Base-by-base conservation (phyloP, 148 eudicot genomes). In the Persicaria tinctoria region DNA sequence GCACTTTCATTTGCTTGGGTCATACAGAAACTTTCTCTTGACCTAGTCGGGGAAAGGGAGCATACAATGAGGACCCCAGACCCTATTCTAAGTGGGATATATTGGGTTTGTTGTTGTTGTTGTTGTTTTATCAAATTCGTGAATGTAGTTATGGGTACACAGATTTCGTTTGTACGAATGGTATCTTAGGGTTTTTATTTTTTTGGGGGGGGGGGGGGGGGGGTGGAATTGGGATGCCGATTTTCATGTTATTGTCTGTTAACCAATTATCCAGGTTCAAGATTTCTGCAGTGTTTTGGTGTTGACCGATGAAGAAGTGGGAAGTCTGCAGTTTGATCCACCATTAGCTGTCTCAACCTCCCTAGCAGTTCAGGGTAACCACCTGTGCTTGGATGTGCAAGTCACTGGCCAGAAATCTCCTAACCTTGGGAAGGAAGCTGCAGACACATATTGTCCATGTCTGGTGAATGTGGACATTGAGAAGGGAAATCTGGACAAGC, bases 391-490 rank as follows among this genome's bases (percentile, higher is more conserved):
- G 76, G 86, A 81, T 69, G 79, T 76, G 17, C 76, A 77, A 57
- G 76, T 78, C 38, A 82, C 73, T 47, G 68, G 85, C 51, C 84
- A 84, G 63, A 81, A 84, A 53, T 41, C 71, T 45, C 71, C 70
- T 72, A 78, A 76, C 32, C 38, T 75, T 27, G 77, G 72, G 68
- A 82, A 76, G 83, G 84, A 84, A 73, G 68, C 66, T 69, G 79
- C 79, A 73, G 79, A 80, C 64, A 49, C 75, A 5, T 81, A 79
- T 76, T 74, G 77, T 45, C 78, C 84, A 73, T 83, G 87, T 50
- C 7, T 74, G 46, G 73, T 84, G 54, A 75, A 84, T 50, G 79
- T 81, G 12, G 92, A 89, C 78, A 68, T 85, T 41, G 97, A 89
- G 78, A 82, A 85, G 68, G 92, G 94, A 44, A 80, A 46, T 75